Evolutionary conservation across 1,139 yeast genomes (phyloP), one percentile per base, ranked within the genome.

Genomic region (Hyphopichia buzzinii): DNA sequence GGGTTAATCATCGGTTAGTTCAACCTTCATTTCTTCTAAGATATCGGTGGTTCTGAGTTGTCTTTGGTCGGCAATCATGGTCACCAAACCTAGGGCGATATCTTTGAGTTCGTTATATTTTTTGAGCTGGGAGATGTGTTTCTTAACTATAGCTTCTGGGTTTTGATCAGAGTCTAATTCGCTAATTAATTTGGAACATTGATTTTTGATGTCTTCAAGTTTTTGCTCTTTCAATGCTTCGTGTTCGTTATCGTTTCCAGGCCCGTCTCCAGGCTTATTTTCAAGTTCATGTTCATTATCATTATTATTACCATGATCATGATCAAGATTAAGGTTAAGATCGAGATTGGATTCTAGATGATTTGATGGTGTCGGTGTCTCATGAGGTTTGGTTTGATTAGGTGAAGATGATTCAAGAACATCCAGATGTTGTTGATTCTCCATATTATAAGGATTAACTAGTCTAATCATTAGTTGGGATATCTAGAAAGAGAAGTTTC

Each of bases 91-190:
- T 43, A 74, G 52, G 1, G 80, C 79, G 13, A 71, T 63, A 46
- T 74, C 81, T 42, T 70, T 68, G 35, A 75, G 53, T 38, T 74
- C 80, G 44, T 75, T 69, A 50, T 76, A 76, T 40, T 61, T 54
- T 37, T 68, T 64, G 33, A 75, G 52, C 43, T 65, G 66, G 36
- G 55, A 49, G 26, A 75, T 67, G 43, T 76, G 80, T 35, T 52
- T 57, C 39, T 65, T 66, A 26, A 72, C 67, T 3, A 74, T 62
- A 4, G 62, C 55, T 36, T 54, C 64, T 4, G 65, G 64, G 30
- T 60, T 53, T 17, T 50, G 49, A 28, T 57, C 50, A 1, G 57
- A 47, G 34, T 64, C 67, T 36, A 65, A 52, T 44, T 66, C 71
- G 37, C 62, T 56, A 24, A 64, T 65, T 29, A 65, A 49, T 28